Percentiles rank a stretch among this genome's conserved stretches.
Evolutionary conservation across 2,329 filamentous ascomycete species (phyloP).

Genomic region (Rhytidhysteron rufulum): DNA sequence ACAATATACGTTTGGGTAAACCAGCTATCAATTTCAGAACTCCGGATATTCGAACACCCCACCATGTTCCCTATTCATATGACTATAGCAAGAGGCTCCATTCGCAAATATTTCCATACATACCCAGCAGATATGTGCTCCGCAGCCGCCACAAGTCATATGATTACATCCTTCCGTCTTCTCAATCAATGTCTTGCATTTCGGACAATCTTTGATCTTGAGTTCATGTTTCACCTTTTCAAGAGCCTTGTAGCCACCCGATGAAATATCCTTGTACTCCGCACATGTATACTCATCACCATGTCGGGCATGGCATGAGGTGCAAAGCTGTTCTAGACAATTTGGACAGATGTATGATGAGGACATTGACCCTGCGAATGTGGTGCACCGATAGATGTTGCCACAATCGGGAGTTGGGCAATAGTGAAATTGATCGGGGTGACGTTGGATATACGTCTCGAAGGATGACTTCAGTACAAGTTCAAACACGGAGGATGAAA

Average conservation of each 20-base stretch:
- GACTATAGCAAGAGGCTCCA: slow-evolving; percentile 13
- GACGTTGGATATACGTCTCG: slow-evolving; percentile 11
- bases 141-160: slow-evolving; percentile 13
- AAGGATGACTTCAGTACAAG: slow-evolving; percentile 12
- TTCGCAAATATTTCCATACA: slow-evolving; percentile 14
- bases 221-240: slow-evolving; percentile 12
- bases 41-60: no score
- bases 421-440: slow-evolving; percentile 11
- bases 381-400: slow-evolving; percentile 11
- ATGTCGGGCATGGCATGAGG: slow-evolving; percentile 5
- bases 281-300: slow-evolving; percentile 8
- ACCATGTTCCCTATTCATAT: slow-evolving; percentile 15
- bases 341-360: slow-evolving; percentile 13
- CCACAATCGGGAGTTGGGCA: slow-evolving; percentile 17
- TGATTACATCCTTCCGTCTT: slow-evolving; percentile 17
- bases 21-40: no score
- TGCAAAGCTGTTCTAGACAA: slow-evolving; percentile 11
- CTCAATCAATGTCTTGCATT: slow-evolving; percentile 15
- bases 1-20: no score
- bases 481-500: slow-evolving; percentile 5
- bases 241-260: slow-evolving; percentile 7
- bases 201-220: slow-evolving; percentile 7
- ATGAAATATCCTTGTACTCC: slow-evolving; percentile 3
- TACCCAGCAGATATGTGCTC: slow-evolving; percentile 20
- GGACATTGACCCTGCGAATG: not conserved